These are phyloP conservation scores for Cryptococcus sp. DNA, from an alignment of 1,284 basidiomycete species.

Conservation along the genomic window DNA sequence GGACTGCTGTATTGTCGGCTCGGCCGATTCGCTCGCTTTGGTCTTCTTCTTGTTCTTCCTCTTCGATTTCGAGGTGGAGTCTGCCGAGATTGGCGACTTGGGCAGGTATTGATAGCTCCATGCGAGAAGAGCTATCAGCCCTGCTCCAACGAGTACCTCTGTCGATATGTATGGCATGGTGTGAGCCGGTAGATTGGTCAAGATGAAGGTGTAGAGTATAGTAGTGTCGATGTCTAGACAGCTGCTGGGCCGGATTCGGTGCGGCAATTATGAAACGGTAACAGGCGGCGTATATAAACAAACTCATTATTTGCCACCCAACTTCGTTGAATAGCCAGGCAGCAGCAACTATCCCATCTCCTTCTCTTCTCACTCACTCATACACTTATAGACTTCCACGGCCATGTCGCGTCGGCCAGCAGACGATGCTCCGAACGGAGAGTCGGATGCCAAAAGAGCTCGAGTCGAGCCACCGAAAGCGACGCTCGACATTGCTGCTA, in stretches of 20 bases:
- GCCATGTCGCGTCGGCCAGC: constrained; percentile 6
- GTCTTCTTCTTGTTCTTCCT: constrained; percentile 32
- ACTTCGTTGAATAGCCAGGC: no score
- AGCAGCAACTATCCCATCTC: no score
- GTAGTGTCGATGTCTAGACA: no score
- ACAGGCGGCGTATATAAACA: not conserved
- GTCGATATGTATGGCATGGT: constrained; percentile 44
- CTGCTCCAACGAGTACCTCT: constrained; percentile 38
- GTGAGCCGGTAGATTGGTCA: not conserved
- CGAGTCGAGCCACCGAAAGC: constrained; percentile 11
- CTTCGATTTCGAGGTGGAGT: constrained; percentile 20
- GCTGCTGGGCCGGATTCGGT: no score
- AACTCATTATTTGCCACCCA: not conserved
- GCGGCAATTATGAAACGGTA: not conserved
- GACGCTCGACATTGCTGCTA: constrained; percentile 30
- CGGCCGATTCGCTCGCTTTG: not conserved
- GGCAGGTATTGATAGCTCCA: constrained; percentile 35
- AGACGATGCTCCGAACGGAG: not conserved
- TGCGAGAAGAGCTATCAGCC: constrained; percentile 32
- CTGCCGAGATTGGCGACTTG: not conserved
- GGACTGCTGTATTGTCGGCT: not conserved
- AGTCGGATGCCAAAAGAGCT: constrained; percentile 23
- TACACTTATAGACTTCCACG: not conserved
- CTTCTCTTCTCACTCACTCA: not conserved
- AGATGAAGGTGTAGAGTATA: not conserved